Percentiles rank a stretch among this genome's conserved stretches.
Evolutionary conservation across 768 basidiomycete genomes (phyloP).

Genomic region (Coprinopsis strossmayeri): DNA sequence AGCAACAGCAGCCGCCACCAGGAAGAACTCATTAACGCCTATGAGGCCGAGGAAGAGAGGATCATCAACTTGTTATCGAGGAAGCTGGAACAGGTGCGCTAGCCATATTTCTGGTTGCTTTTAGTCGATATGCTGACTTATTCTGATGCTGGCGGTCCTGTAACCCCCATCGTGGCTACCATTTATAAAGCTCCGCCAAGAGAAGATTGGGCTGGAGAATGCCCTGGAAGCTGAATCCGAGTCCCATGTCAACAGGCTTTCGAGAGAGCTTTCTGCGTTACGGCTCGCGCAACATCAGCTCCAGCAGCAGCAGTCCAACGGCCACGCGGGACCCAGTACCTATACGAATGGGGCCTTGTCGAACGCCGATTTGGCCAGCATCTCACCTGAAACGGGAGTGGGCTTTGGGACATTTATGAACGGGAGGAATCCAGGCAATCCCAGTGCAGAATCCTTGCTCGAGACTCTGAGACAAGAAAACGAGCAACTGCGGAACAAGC

Average conservation of each 20-base stretch:
- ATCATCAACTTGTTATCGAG: constrained; percentile 79
- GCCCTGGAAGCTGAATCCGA: constrained; percentile 82
- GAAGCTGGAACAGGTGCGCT: constrained; percentile 73
- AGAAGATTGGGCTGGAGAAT: constrained; percentile 82
- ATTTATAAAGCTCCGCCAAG: constrained; percentile 58
- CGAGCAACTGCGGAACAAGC: constrained; percentile 56
- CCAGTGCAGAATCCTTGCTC: constrained; percentile 53
- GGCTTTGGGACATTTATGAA: constrained; percentile 25
- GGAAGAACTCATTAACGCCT: constrained; percentile 80
- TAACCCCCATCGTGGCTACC: constrained; percentile 2
- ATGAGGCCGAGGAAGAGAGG: constrained; percentile 86
- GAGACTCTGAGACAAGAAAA: constrained; percentile 78
- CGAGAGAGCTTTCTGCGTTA: constrained; percentile 62
- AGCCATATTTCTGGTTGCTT: not conserved
- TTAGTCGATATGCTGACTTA: too few species aligned
- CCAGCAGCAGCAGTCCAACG: constrained; percentile 21
- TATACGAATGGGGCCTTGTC: constrained; percentile 9
- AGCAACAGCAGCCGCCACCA: constrained; percentile 47
- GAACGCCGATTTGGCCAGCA: constrained; percentile 14
- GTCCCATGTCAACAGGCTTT: constrained; percentile 72
- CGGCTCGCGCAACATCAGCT: constrained; percentile 51
- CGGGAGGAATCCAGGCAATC: constrained; percentile 24
- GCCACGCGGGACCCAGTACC: constrained; percentile 11
- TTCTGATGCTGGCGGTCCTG: too few species aligned
- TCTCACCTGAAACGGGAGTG: constrained; percentile 27